Conservation (phyloP, 73 alveolate genomes). For the Blepharisma japonicum region DNA sequence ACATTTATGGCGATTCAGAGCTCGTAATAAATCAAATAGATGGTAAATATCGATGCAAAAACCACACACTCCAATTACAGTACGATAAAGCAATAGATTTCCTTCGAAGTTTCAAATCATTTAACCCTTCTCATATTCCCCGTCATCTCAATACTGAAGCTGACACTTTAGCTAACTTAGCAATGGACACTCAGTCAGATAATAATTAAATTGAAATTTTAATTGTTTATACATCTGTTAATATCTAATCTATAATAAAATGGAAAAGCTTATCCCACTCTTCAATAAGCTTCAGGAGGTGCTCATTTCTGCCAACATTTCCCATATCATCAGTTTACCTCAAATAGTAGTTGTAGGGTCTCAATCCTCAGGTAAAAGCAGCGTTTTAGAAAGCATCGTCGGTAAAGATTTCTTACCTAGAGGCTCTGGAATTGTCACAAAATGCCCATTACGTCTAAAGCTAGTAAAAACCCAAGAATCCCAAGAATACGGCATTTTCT, state of each 20-base stretch:
- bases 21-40: conserved; percentile 6
- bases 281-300: conserved; percentile 68
- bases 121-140: not conserved
- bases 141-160: conserved; percentile 15
- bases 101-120: too few relatives aligned
- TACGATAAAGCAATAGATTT: not conserved
- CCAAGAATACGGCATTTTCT: not conserved
- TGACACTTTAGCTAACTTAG: conserved; percentile 6
- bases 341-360: conserved; percentile 69
- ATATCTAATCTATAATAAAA: conserved; percentile 24
- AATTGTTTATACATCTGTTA: not conserved
- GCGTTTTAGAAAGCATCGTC: conserved; percentile 90
- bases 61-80: not conserved
- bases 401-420: conserved; percentile 94
- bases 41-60: not conserved
- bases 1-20: not conserved
- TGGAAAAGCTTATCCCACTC: conserved; percentile 63
- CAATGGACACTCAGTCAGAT: conserved; percentile 2
- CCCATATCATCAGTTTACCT: conserved; percentile 50
- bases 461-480: conserved; percentile 35
- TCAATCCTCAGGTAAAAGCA: conserved; percentile 73
- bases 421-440: conserved; percentile 95
- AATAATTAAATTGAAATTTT: too few relatives aligned
- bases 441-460: conserved; percentile 88
- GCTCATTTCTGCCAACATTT: conserved; percentile 39